A percentile compares a stretch with the other conserved stretches of the same genome.
Evolutionary conservation across 1,284 basidiomycete species (phyloP).

Genomic region (Golubevia pallescens): DNA sequence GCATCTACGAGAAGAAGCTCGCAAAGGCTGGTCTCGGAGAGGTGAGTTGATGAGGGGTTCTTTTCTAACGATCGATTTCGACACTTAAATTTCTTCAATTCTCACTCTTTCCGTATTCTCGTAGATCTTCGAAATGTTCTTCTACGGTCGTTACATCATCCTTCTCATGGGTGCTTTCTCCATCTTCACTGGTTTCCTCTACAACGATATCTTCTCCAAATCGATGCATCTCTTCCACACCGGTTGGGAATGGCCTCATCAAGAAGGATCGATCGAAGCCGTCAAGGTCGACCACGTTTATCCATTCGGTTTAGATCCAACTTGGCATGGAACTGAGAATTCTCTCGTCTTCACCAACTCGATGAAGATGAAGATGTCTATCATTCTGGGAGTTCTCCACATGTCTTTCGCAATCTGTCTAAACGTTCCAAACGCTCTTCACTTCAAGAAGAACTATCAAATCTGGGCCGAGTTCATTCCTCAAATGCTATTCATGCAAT

Average conservation of each 20-base stretch:
- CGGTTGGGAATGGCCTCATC: slow-evolving; percentile 81
- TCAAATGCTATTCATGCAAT: slow-evolving; percentile 95
- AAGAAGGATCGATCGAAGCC: slow-evolving; percentile 42
- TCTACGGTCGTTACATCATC: slow-evolving; percentile 97
- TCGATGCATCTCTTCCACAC: slow-evolving; percentile 85
- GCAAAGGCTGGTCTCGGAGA: slow-evolving; percentile 80
- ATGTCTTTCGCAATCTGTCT: slow-evolving; percentile 95
- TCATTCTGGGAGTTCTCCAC: slow-evolving; percentile 94
- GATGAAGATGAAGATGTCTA: slow-evolving; percentile 99
- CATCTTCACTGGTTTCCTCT: slow-evolving; percentile 90
- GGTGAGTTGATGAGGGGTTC: slow-evolving; percentile 65
- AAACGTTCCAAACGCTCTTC: slow-evolving; percentile 92
- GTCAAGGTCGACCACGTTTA: slow-evolving; percentile 73
- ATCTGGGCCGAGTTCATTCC: slow-evolving; percentile 95
- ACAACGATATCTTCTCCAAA: slow-evolving; percentile 99
- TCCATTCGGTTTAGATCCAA: slow-evolving; percentile 91
- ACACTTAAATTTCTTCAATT: too few relatives aligned
- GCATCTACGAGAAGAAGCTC: slow-evolving; percentile 80
- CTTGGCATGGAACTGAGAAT: slow-evolving; percentile 94
- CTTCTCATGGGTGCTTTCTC: slow-evolving; percentile 95
- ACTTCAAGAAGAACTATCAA: slow-evolving; percentile 83
- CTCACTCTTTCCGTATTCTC: too few relatives aligned
- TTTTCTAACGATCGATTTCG: too few relatives aligned
- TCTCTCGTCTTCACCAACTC: slow-evolving; percentile 93
- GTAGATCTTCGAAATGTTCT: slow-evolving; percentile 88